Evolutionary conservation across 225 moss, liverwort and hornwort genomes (phyloP), one percentile per base, ranked within the genome.

Genomic region (Polytrichum commune): DNA sequence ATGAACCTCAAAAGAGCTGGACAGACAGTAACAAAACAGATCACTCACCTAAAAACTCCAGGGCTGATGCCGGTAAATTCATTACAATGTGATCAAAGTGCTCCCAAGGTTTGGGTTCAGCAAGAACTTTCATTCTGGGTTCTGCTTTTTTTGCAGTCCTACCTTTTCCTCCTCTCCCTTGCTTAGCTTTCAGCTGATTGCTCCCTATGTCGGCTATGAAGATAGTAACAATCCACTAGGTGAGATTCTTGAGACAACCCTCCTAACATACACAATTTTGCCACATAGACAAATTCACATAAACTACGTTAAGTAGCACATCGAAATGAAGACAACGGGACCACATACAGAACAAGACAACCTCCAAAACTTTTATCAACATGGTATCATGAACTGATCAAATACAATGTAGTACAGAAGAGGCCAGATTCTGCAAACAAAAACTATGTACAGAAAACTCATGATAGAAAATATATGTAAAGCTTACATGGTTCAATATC

Each of bases 21-120:
- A 8, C 27, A 69, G 8, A 18, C n/a, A 26, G 5, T 60, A 46
- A 46, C 46, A 46, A 46, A 46, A 46, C 46, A 46, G 19, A 66
- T 54, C 33, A 8, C 84, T 55, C 73, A 95, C 97, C 97, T 67
- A 98, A 84, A 71, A 98, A 98, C 55, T 94, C 92, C 67, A 98
- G 35, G 5, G 92, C 97, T 74, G 95, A 91, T 29, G 97, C 97
- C 72, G 97, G 97, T 70, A 95, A 85, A 81, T 98, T 98, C 95
- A 98, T 95, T 30, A 91, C 88, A 55, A 98, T 74, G 74, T 95
- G 97, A 79, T 98, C 92, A 38, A 98, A 93, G 67, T 76, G 79
- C 78, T 98, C 94, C 91, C 92, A 91, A 63, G 97, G 90, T 26
- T 89, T 92, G 30, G 78, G 72, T 69, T 80, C 84, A 28, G 73